phyloP scores from a whole-genome alignment of 73 alveolate species.

The Blepharisma japonicum region DNA sequence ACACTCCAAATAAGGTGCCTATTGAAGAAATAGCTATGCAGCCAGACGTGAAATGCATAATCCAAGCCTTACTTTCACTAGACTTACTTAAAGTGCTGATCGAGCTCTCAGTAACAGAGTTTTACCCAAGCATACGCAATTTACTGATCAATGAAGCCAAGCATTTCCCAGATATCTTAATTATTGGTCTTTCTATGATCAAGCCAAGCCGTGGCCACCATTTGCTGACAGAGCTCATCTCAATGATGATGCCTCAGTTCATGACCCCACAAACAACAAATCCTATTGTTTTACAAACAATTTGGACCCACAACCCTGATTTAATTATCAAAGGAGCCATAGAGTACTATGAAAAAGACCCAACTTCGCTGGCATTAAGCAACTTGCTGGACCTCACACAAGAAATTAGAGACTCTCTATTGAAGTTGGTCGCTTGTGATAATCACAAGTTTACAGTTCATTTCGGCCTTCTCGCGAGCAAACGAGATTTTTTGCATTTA shows the following conservation, averaged over 20 bases:
- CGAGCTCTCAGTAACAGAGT: conserved; percentile 67
- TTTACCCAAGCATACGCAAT: conserved; percentile 64
- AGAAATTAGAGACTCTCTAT: conserved; percentile 82
- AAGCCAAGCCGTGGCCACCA: conserved; percentile 45
- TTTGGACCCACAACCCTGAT: conserved; percentile 79
- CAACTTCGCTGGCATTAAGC: conserved; percentile 70
- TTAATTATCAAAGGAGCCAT: conserved; percentile 77
- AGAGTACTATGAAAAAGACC: conserved; percentile 76
- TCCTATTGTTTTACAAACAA: conserved; percentile 68
- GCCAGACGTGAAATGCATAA: conserved; percentile 29
- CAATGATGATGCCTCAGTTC: conserved; percentile 57
- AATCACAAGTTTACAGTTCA: conserved; percentile 92
- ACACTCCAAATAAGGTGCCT: conserved; percentile 26
- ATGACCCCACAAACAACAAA: conserved; percentile 76
- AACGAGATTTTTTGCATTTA: conserved; percentile 95
- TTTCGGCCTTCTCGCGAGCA: conserved; percentile 91
- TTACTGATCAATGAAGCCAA: conserved; percentile 75
- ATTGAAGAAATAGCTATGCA: conserved; percentile 15
- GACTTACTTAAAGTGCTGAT: conserved; percentile 78
- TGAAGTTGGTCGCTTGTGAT: conserved; percentile 79
- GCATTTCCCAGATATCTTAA: conserved; percentile 74
- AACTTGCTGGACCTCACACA: conserved; percentile 87
- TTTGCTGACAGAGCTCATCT: conserved; percentile 47
- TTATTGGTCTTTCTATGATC: conserved; percentile 57
- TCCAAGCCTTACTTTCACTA: conserved; percentile 60